Percentiles rank a stretch among this genome's conserved stretches.
Conservation (phyloP, 1,139 yeast genomes). For the Lizanozyma gosingica region DNA sequence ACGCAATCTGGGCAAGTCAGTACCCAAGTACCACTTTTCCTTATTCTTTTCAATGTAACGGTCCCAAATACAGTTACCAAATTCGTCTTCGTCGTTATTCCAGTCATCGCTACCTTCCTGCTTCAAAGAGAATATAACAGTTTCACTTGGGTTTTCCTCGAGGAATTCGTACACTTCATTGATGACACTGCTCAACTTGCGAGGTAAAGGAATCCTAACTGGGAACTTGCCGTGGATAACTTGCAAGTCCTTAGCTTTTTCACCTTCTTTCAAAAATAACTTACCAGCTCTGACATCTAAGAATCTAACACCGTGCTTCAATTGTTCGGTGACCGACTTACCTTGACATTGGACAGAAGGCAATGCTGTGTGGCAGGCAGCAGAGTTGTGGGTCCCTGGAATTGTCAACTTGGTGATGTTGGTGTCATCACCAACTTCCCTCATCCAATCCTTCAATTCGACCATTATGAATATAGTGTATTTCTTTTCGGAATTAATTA, state of each 20-base stretch:
- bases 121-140: constrained; percentile 60
- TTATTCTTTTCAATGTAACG: constrained; percentile 41
- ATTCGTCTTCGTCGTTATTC: constrained; percentile 57
- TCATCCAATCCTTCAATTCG: constrained; percentile 45
- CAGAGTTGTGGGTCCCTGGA: constrained; percentile 79
- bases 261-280: constrained; percentile 40
- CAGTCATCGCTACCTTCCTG: constrained; percentile 67
- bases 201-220: constrained; percentile 53
- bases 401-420: constrained; percentile 47
- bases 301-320: constrained; percentile 65
- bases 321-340: constrained; percentile 48
- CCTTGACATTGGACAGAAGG: constrained; percentile 81
- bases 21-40: constrained; percentile 54
- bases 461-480: constrained; percentile 34
- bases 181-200: constrained; percentile 37
- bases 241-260: constrained; percentile 45
- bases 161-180: constrained; percentile 55
- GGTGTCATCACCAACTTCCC: constrained; percentile 43
- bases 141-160: constrained; percentile 43
- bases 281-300: constrained; percentile 62
- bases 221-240: constrained; percentile 76
- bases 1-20: constrained; percentile 48
- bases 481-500: too few species aligned
- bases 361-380: constrained; percentile 65
- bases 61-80: constrained; percentile 57